These are phyloP conservation scores for Amanita rimosa DNA, from an alignment of 768 basidiomycete genomes.

Conservation along the genomic window DNA sequence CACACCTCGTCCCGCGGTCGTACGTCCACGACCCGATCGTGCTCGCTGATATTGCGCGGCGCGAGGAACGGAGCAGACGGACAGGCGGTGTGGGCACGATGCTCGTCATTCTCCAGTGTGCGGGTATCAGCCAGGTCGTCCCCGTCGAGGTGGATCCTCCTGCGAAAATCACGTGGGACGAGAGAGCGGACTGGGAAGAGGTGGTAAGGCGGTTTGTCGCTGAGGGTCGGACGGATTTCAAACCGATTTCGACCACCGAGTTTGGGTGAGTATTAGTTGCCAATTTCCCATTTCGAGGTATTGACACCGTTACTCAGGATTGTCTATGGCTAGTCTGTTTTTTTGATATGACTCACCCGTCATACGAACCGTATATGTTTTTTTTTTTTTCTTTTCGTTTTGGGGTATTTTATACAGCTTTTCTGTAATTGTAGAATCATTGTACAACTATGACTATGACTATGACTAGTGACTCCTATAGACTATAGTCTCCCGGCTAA, in stretches of 20 bases:
- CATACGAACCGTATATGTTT: too few species aligned
- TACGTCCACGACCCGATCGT: conserved; percentile 72
- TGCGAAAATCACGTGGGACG: conserved; percentile 65
- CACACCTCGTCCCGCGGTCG: conserved; percentile 60
- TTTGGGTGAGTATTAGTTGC: conserved; percentile 41
- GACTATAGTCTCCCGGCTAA: too few species aligned
- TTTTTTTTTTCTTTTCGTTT: too few species aligned
- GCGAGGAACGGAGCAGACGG: conserved; percentile 69
- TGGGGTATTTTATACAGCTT: too few species aligned
- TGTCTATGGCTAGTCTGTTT: too few species aligned
- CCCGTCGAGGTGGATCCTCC: conserved; percentile 80
- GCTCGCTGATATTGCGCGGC: conserved; percentile 62
- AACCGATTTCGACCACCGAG: conserved; percentile 70
- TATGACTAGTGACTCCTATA: too few species aligned
- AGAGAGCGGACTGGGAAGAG: conserved; percentile 59
- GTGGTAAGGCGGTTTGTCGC: conserved; percentile 65
- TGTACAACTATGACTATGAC: too few species aligned
- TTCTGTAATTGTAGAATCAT: too few species aligned
- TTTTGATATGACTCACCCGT: too few species aligned
- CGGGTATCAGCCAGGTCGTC: conserved; percentile 70
- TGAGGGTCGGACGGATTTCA: conserved; percentile 64
- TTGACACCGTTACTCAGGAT: too few species aligned
- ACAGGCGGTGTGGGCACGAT: conserved; percentile 69
- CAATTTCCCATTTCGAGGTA: too few species aligned
- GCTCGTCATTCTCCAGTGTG: conserved; percentile 69